Evolutionary conservation across 1,139 yeast species (phyloP).

Genomic region (Suhomyces taliae): DNA sequence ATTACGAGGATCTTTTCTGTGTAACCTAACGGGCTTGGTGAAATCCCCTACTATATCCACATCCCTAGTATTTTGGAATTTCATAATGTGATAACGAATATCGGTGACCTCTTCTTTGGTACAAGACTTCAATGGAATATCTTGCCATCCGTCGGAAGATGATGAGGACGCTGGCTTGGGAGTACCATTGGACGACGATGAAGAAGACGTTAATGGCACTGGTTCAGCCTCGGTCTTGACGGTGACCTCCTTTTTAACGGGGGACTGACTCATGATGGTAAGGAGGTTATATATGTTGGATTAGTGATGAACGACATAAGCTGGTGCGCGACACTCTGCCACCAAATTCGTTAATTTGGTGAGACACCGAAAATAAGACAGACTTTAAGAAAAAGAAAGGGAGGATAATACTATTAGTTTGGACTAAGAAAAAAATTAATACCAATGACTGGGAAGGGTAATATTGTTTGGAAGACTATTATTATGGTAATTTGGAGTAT

Average conservation of each 20-base stretch:
- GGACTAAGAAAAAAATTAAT: no score
- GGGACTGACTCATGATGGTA: constrained; percentile 23
- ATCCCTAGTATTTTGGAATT: constrained; percentile 70
- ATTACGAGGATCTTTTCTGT: constrained; percentile 89
- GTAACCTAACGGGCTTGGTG: constrained; percentile 79
- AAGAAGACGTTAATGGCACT: constrained; percentile 1
- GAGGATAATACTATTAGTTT: no score
- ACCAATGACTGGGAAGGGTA: no score
- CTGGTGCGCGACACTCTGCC: background rate
- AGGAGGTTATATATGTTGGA: constrained; percentile 1
- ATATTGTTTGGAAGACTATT: no score
- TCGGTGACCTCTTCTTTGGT: constrained; percentile 70
- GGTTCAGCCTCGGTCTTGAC: constrained; percentile 24
- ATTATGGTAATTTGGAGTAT: no score
- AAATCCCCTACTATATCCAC: constrained; percentile 74
- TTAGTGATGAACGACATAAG: background rate
- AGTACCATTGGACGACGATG: constrained; percentile 10
- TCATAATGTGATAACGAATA: constrained; percentile 75
- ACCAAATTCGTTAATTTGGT: background rate
- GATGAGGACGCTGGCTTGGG: constrained; percentile 8
- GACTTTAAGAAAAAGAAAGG: no score
- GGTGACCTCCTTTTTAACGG: constrained; percentile 27
- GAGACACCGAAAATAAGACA: no score
- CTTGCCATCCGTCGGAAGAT: constrained; percentile 47
- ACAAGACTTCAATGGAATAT: constrained; percentile 72